phyloP scores from a whole-genome alignment of 352 stramenopile genomes.

The Salisapilia sapeloensis region DNA sequence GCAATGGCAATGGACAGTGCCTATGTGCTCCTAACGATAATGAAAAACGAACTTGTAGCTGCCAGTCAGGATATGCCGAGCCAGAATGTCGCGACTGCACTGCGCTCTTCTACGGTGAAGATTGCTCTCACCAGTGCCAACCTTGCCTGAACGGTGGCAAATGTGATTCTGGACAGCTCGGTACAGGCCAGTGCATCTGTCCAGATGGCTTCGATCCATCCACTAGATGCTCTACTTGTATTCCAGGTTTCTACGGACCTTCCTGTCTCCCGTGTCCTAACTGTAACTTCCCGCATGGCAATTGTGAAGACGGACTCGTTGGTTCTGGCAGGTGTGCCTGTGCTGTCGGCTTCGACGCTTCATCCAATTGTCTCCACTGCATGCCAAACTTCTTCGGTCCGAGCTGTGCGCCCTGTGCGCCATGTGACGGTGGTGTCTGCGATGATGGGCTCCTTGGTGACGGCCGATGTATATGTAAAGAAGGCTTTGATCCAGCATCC shows the following conservation, averaged over 20 bases:
- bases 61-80: constrained; percentile 52
- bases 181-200: constrained; percentile 54
- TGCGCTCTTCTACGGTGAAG: constrained; percentile 28
- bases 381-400: constrained; percentile 67
- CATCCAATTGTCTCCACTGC: constrained; percentile 66
- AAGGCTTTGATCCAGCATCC: constrained; percentile 55
- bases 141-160: constrained; percentile 57
- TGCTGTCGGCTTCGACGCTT: constrained; percentile 56
- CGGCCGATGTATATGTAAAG: constrained; percentile 59
- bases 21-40: constrained; percentile 46
- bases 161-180: constrained; percentile 42
- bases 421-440: constrained; percentile 64
- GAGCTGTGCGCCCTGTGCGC: constrained; percentile 50
- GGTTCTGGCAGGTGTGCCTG: constrained; percentile 75
- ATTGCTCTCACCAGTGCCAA: constrained; percentile 37
- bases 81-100: constrained; percentile 57
- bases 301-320: constrained; percentile 65
- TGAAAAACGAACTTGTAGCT: constrained; percentile 33
- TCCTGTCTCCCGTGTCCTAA: constrained; percentile 54
- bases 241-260: constrained; percentile 53
- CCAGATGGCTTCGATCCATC: constrained; percentile 53
- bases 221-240: constrained; percentile 57
- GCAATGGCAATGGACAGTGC: constrained; percentile 52
- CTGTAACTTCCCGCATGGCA: constrained; percentile 75
- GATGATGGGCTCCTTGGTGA: constrained; percentile 65